Evolutionary conservation across 345 rosid species (phyloP).

Genomic region (Pugionium cornutum): DNA sequence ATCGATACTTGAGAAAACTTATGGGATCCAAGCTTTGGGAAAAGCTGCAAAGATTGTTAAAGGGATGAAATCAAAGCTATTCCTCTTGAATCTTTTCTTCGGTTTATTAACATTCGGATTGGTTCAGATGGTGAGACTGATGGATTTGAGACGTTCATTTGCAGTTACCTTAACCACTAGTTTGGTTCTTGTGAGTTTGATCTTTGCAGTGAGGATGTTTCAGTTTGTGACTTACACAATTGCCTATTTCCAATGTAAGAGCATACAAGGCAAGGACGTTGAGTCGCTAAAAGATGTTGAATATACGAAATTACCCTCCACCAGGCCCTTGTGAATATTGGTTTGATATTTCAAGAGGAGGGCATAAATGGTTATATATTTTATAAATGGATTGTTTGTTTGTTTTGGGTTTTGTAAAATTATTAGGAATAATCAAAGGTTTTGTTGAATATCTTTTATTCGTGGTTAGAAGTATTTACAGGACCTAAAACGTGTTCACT

Average conservation of each 20-base stretch:
- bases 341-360: conserved; percentile 16
- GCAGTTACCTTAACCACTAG: conserved; percentile 20
- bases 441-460: no score
- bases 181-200: conserved; percentile 32
- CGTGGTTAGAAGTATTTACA: no score
- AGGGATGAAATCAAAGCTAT: conserved; percentile 50
- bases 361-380: background rate
- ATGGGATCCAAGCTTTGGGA: conserved; percentile 57
- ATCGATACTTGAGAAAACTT: conserved; percentile 55
- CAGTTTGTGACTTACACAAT: conserved; percentile 47
- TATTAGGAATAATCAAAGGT: no score
- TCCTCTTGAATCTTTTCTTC: conserved; percentile 48
- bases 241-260: conserved; percentile 51
- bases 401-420: background rate
- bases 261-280: conserved; percentile 49
- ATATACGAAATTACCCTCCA: conserved; percentile 46
- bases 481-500: no score
- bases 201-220: conserved; percentile 42
- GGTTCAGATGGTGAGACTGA: conserved; percentile 13
- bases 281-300: conserved; percentile 41
- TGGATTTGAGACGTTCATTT: background rate
- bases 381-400: background rate
- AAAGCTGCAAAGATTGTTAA: conserved; percentile 59
- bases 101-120: conserved; percentile 19
- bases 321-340: conserved; percentile 6